Base-by-base conservation (phyloP, 2,329 filamentous ascomycete species). In the Talaromyces verruculosus region DNA sequence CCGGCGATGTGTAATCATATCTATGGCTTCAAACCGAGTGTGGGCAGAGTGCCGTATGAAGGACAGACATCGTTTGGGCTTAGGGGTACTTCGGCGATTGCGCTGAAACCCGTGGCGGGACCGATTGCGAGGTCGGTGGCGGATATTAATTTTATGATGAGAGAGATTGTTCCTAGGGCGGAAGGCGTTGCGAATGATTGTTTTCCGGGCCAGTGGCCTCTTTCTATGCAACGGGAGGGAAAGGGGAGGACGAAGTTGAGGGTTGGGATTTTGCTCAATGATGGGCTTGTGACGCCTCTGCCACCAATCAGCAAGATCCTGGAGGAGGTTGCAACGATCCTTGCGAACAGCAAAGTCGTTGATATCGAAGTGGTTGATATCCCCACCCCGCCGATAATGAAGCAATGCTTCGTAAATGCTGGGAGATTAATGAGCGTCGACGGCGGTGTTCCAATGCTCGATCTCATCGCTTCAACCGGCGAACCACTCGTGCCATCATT, bases 401-500 rank as follows among this genome's bases (percentile, higher is more conserved):
- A 82, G 3, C 82, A 85, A 70, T 84, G 83, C 62, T 84, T 88
- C 66, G 82, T 80, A 1, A 78, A 88, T 8, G 84, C 85, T 43
- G 87, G 87, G 66, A 81, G 81, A 17, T 77, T 90, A 61, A 85
- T 89, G 75, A 82, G 82, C 28, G 77, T 87, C 11, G 86, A 89
- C 70, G 88, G 87, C 13, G 82, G 78, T 1, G 82, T 83, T 10
- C 71, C 73, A 55, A 86, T 88, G 79, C 83, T 88, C 63, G 82
- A 88, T 71, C 77, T 86, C 5, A 76, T 89, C 28, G 84, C 86
- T 62, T 74, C 78, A 11, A 86, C 81, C 3, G 78, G 77, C 5
- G 88, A 89, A 68, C 84, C 85, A 0, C 75, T 88, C 1, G 87
- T 84, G 13, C 85, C 84, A 0, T 89, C 87, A 86, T 80, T 89